Base-by-base conservation (phyloP, 1,284 basidiomycete species). In the Gomphus bonarii region DNA sequence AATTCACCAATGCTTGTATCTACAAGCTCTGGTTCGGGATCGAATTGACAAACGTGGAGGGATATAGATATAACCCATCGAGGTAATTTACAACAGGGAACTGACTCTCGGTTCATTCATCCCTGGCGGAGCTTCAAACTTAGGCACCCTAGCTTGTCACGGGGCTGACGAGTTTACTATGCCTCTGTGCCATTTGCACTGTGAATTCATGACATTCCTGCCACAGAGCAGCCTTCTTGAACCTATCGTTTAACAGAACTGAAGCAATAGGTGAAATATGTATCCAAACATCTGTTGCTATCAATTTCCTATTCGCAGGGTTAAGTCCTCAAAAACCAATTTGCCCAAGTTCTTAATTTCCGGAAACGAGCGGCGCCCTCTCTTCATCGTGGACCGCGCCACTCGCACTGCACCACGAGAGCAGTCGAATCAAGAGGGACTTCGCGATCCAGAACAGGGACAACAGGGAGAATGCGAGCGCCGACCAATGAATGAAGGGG, bases 401-500 rank as follows among this genome's bases (percentile, higher is more conserved):
- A 9, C 70, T 71, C 33, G 75, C 72, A 38, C 58, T 42, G 55
- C 71, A 71, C 58, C 70, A 68, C 61, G 69, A 71, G 50, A 68
- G 63, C 63, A 71, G 72, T 50, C 83, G 64, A 28, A 83, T 81
- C 58, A 75, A 76, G 1, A 79, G 68, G 42, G 84, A 85, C 73
- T 94, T 91, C 67, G 84, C 65, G 54, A 97, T 88, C 74, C 88
- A 92, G 61, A 95, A 72, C 60, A 91, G 75, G 48, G 91, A 84
- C 61, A 97, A 77, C 66, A 95, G 80, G 67, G 93, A 81, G 69
- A 97, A 97, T 3, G 72, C 88, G 52, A 97, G 77, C 14, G 93
- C 82, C 36, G 80, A 79, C 93, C 92, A 97, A 74, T 93, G 91
- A 62, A 95, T 82, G 73, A 97, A 95, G 46, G 66, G 65, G 52